Evolutionary conservation across 2,329 filamentous ascomycete species (phyloP), one percentile per base, ranked within the genome.

Genomic region (Aspergillus cejpii): DNA sequence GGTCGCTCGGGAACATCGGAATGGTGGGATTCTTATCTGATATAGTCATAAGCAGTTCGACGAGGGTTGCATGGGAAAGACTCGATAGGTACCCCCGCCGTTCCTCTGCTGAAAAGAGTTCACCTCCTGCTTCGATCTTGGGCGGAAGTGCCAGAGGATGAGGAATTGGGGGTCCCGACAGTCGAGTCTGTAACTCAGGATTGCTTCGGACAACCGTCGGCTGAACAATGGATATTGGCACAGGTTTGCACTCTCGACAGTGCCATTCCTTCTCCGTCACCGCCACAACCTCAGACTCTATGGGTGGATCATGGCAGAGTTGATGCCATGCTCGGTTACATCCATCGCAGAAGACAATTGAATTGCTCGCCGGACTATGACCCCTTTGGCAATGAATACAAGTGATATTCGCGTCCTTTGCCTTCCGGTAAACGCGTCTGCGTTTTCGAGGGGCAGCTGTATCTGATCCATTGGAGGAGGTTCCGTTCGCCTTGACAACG

Each of bases 281-380:
- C 27, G 75, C 74, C 37, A 90, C 77, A 15, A 84, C 79, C 14
- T 83, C 78, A 49, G 83, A 78, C n/a, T 77, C 74, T 48, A 94
- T 86, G 6, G 77, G 76, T 1, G 87, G 87, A 47, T 85, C 77
- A 63, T 94, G 87, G 59, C 87, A 94, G 57, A 80, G 79, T 62
- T 89, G 85, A 65, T 94, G 87, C 78, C 87, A 94, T 33, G 82
- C 79, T 23, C 75, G 74, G 61, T 87, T 86, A 70, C 87, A 94
- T 12, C 81, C 81, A 65, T 91, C 85, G 68, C 87, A 94, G 64
- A 90, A 88, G 2, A 92, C 86, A 61, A 94, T 90, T 67, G 83
- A 79, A 67, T 92, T 92, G 54, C 72, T 80, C n/a, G 73, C 64
- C 2, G 84, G 83, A 57, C 84, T 87, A 52, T 84, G 78, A 7